Evolutionary conservation across 495 filamentous ascomycete species (phyloP), one percentile per base, ranked within the genome.

Genomic region (Podospora comata): DNA sequence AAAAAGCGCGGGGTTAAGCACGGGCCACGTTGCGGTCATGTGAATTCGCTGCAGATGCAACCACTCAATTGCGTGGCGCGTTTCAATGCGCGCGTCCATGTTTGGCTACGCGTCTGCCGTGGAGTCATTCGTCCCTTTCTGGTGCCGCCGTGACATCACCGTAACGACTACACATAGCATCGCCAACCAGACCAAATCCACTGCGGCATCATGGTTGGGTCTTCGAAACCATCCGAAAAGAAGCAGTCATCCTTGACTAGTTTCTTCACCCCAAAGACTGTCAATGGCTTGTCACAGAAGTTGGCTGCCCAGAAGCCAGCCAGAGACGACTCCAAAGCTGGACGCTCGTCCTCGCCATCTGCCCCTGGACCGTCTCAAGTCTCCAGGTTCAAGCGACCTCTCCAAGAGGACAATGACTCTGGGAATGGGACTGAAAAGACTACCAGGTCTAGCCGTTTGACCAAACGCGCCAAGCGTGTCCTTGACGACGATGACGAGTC

Each of bases 241-340:
- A 92, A 89, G 73, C 92, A 97, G 75, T 86, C 90, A 67, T 90
- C 91, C 5, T 89, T 97, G 62, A 93, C 92, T 1, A 94, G 86
- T 76, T 97, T 97, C 81, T 97, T 97, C 77, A 86, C 86, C 3
- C 87, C 86, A 28, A 91, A 86, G 73, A 80, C 90, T 6, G 71
- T 77, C 70, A 77, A 77, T 74, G 76, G 73, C 56, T 62, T 73
- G 65, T 73, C 65, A 61, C 69, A 72, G 68, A 70, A 64, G 60
- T 60, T 11, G 60, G 67, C 66, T 18, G 64, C 63, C 68, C 65
- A 66, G 70, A 75, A 53, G 32, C 27, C 62, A 65, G 6, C 71
- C 13, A 48, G 13, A 5, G n/a, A 70, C 23, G 19, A 58, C 32
- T 18, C 60, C 0, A 16, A 20, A 28, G 27, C 23, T 19, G 13